Evolutionary conservation across 202 grass and related monocot genomes (phyloP), one percentile per base, ranked within the genome.

Genomic region (Panicum hallii): DNA sequence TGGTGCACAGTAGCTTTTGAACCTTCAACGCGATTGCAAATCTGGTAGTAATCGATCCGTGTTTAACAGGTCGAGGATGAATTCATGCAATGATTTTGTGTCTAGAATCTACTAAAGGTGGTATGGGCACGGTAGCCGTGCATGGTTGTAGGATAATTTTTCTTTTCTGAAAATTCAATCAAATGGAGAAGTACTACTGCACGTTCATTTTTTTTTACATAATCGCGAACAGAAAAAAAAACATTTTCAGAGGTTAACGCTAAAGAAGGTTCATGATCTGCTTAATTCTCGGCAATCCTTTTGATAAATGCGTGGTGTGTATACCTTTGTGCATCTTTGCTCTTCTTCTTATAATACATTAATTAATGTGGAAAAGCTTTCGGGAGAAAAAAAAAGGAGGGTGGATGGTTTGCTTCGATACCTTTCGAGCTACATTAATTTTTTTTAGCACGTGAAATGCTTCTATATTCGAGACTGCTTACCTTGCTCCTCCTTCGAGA

Each of bases 391-490:
- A 0, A 63, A 26, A 73, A 28, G 20, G n/a, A 15, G 15, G 15
- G 20, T 44, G 53, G 34, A 26, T 30, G 1, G 74, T 72, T 65
- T 42, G 20, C 23, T 62, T 62, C n/a, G 2, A 9, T 22, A 23
- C 20, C 15, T 11, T 1, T 67, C 1, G 6, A 65, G 53, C 30
- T 19, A 9, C 36, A 40, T 10, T 3, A 49, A 1, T 49, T 70
- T 54, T 54, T 70, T 14, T 34, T 4, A 36, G 72, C 63, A 82
- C 63, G 43, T 63, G 80, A 70, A 23, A 10, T 69, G 4, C 20
- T 11, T 23, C 7, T 14, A 63, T 36, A 63, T 38, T 32, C 10
- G 32, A 73, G 23, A 44, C 4, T n/a, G 36, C 26, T 26, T 26
- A 26, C 26, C 26, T 26, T 26, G 26, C 26, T 26, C 26, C 26